Conservation (phyloP, 2,329 filamentous ascomycete genomes). For the Ceratocystiopsis sp. region DNA sequence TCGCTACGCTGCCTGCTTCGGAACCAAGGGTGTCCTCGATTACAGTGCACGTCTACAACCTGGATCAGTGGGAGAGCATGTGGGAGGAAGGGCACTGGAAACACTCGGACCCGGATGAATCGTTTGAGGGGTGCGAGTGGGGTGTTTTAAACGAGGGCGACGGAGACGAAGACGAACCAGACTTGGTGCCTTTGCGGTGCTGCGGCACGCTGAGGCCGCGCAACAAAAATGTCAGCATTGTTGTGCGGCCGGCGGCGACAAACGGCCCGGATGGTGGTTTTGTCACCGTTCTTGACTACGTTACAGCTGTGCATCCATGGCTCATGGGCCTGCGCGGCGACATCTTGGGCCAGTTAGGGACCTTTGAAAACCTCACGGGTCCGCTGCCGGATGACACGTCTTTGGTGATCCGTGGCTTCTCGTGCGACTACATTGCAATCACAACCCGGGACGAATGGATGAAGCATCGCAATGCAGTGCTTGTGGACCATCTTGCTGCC, state of each 20-base stretch:
- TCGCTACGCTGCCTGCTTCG: conserved; percentile 1
- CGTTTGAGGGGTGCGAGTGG: neutral
- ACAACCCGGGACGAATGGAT: too few species aligned
- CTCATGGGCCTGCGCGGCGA: conserved; percentile 4
- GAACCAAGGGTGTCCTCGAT: conserved; percentile 5
- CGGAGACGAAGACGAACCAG: neutral
- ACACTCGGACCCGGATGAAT: neutral
- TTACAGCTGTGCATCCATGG: conserved; percentile 7
- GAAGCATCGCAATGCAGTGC: too few species aligned
- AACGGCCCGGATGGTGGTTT: conserved; percentile 1
- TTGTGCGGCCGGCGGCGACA: neutral
- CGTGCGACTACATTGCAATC: too few species aligned
- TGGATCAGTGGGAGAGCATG: conserved; percentile 3
- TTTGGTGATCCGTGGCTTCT: too few species aligned
- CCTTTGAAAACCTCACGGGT: too few species aligned
- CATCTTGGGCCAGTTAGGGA: neutral
- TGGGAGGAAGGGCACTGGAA: conserved; percentile 2
- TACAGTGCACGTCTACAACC: conserved; percentile 2
- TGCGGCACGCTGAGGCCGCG: conserved; percentile 12
- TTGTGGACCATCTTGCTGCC: too few species aligned
- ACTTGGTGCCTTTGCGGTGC: conserved; percentile 12
- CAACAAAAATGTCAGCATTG: conserved; percentile 24
- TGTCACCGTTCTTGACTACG: conserved; percentile 9
- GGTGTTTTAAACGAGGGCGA: neutral
- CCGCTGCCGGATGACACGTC: too few species aligned